Base-by-base conservation (phyloP, 805 yeast species). In the Schizosaccharomyces octosporus region DNA sequence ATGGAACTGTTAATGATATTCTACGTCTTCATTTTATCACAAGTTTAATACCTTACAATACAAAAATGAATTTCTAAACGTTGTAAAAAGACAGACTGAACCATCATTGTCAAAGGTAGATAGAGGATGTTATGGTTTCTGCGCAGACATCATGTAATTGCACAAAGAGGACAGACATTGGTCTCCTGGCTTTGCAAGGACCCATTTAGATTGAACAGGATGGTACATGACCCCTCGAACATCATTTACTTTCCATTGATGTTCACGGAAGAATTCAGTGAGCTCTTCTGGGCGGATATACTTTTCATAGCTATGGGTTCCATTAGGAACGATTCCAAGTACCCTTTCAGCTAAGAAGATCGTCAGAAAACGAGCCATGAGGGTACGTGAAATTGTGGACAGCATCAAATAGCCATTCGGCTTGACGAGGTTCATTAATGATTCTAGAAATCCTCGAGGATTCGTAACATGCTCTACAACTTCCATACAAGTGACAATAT, bases 391-490 rank as follows among this genome's bases (percentile, higher is more conserved):
- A 63, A 93, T 93, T 0, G 99, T 93, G 48, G 96, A 87, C 61
- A 89, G 68, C 67, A 93, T 87, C 42, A 90, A 69, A 76, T 85
- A 80, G 39, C 98, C 97, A 7, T 89, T 90, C 0, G 83, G 84
- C 62, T 80, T 79, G 45, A 90, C 82, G 63, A 81, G 80, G 45
- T 73, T 67, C 69, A 88, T 74, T 0, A 94, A 94, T 59, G 78
- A 79, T n/a, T 75, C 70, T 62, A 93, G 71, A 17, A 89, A 84
- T 61, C 78, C 80, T 0, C 86, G 72, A 0, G 99, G 98, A 63
- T 80, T 78, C 63, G 85, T 87, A 2, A 93, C 97, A 69, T 93
- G 99, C 70, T 93, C 99, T 45, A 93, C 75, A 80, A 93, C 82
- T 70, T 93, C 99, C 77, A 90, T 87, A 80, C 89, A 79, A 1